Conservation (phyloP, 1,139 yeast species). For the Suhomyces coccinellae region DNA sequence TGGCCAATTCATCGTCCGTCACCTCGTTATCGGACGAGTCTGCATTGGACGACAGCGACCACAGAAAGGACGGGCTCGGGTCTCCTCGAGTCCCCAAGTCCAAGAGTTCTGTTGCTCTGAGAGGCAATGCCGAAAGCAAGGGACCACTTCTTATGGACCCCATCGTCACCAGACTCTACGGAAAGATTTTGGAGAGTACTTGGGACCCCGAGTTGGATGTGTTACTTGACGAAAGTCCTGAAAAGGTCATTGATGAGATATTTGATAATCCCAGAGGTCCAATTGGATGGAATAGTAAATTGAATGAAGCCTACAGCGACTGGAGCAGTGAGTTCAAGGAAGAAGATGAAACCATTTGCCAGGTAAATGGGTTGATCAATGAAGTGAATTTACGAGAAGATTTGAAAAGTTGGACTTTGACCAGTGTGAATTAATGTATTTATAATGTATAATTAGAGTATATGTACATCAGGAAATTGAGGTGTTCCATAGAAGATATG, state of each 20-base stretch:
- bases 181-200: slow-evolving; percentile 64
- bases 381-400: slow-evolving; percentile 45
- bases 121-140: background rate
- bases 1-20: background rate
- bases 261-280: slow-evolving; percentile 60
- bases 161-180: slow-evolving; percentile 52
- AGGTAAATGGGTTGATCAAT: slow-evolving; percentile 46
- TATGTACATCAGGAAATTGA: too few species aligned
- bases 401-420: slow-evolving; percentile 44
- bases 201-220: slow-evolving; percentile 73
- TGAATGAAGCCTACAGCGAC: slow-evolving; percentile 16
- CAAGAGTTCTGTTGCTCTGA: background rate
- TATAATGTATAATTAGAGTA: background rate
- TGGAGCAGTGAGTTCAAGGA: slow-evolving; percentile 22
- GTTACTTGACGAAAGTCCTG: slow-evolving; percentile 67
- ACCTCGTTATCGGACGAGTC: slow-evolving; percentile 6
- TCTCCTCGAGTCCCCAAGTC: background rate
- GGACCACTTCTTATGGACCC: slow-evolving; percentile 44
- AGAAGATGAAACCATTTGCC: slow-evolving; percentile 45
- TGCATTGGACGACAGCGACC: slow-evolving; percentile 4
- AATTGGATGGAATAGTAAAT: slow-evolving; percentile 55
- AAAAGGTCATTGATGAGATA: slow-evolving; percentile 73
- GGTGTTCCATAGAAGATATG: too few species aligned
- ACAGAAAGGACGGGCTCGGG: background rate
- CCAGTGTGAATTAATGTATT: slow-evolving; percentile 2